Conservation (phyloP, 1,284 basidiomycete species). For the Irpex lacteus region DNA sequence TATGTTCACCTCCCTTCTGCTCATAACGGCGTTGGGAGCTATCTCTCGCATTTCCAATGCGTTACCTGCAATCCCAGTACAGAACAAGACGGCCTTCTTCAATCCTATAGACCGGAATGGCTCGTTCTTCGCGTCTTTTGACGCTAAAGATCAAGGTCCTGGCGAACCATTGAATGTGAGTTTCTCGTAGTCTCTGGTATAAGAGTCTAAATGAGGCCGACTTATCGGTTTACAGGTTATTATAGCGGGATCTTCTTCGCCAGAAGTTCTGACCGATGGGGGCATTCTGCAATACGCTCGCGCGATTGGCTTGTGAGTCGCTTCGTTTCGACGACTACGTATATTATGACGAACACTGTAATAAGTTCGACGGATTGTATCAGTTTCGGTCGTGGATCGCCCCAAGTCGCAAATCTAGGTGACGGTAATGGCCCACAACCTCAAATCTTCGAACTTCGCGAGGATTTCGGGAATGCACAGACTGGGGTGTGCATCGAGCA, state of each 20-base stretch:
- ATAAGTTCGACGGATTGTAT: constrained; percentile 62
- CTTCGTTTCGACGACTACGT: background rate
- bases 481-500: constrained; percentile 58
- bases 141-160: background rate
- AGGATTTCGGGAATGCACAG: constrained; percentile 53
- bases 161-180: constrained; percentile 8
- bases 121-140: background rate
- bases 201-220: background rate
- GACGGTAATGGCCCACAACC: constrained; percentile 53
- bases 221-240: constrained; percentile 16
- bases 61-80: background rate
- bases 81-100: background rate
- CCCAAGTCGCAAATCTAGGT: constrained; percentile 62
- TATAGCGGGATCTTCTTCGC: constrained; percentile 18
- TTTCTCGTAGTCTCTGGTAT: too few species aligned
- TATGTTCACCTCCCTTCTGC: too few species aligned
- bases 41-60: background rate
- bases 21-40: too few species aligned
- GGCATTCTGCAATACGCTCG: constrained; percentile 18
- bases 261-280: constrained; percentile 16
- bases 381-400: constrained; percentile 50
- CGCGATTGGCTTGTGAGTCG: constrained; percentile 17
- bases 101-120: background rate
- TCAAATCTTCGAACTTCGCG: constrained; percentile 55
- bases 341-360: background rate